A percentile compares a stretch with the other conserved stretches of the same genome.
Conservation (phyloP, 192 early-diverging fungal species). For the Backusella morwellensis region DNA sequence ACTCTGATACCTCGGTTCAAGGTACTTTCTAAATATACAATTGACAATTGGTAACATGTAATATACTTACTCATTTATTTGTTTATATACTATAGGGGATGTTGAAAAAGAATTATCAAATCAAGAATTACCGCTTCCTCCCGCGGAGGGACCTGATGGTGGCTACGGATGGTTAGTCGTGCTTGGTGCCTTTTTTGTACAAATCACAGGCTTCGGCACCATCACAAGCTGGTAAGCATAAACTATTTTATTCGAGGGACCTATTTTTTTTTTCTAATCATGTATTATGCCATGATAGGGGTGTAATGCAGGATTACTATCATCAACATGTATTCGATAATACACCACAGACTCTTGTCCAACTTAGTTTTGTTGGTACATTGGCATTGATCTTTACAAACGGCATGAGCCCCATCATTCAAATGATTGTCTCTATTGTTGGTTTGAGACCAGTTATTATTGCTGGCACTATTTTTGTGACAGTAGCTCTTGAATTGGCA, state of each 20-base stretch:
- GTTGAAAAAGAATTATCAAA: background rate
- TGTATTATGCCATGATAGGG: background rate
- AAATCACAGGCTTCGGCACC: slow-evolving; percentile 14
- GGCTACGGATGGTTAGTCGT: slow-evolving; percentile 44
- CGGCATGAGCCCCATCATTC: slow-evolving; percentile 20
- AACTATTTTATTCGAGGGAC: background rate
- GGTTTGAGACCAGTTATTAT: slow-evolving; percentile 14
- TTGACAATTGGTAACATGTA: background rate
- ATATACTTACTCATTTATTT: background rate
- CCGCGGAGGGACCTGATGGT: slow-evolving; percentile 26
- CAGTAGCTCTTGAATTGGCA: slow-evolving; percentile 21
- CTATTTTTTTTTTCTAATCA: background rate
- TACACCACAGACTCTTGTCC: slow-evolving; percentile 1
- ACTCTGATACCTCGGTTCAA: background rate
- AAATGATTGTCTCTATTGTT: slow-evolving; percentile 16
- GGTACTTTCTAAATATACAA: background rate
- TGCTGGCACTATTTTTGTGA: slow-evolving; percentile 7
- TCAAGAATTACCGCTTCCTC: background rate
- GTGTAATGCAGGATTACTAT: slow-evolving; percentile 36
- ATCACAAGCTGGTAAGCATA: slow-evolving; percentile 9
- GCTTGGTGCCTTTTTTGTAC: slow-evolving; percentile 41
- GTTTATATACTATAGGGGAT: background rate
- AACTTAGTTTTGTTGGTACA: slow-evolving; percentile 33
- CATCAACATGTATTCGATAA: slow-evolving; percentile 22
- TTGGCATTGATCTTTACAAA: slow-evolving; percentile 7